Base-by-base conservation (phyloP, 2,329 filamentous ascomycete genomes). In the Colletotrichum brevisporum region DNA sequence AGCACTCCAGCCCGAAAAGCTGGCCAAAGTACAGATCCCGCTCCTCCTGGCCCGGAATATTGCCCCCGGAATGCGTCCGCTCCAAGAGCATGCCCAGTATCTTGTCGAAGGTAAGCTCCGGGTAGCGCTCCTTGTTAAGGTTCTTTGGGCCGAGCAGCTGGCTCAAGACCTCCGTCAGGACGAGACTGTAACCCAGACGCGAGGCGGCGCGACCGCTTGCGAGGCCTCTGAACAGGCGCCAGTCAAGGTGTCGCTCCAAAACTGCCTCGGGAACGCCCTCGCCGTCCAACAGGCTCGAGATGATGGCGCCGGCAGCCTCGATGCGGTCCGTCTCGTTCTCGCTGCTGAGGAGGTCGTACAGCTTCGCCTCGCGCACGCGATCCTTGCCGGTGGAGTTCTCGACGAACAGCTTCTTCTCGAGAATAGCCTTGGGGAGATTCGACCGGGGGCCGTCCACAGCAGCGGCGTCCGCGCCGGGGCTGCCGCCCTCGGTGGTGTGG, bases 191-290 rank as follows among this genome's bases (percentile, higher is more conserved):
- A 4, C 96, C 96, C 58, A 96, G 83, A 27, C 96, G 88, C 18
- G 95, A 94, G 13, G 93, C 94, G 82, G 97, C 97, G 66, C 94
- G 91, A 63, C 94, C 92, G 78, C 94, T 98, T 70, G 95, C 94
- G 18, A 98, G 89, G 48, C 96, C 96, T 63, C 93, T 90, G 78
- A 98, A 94, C 45, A 99, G 84, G 27, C 92, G 87, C 76, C 88
- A 88, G 71, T 89, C 87, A 36, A 91, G 81, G 73, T 91, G 89
- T 67, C 88, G 82, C 73, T 85, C 78, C 15, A 91, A 81, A 2
- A 88, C 85, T 1, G 81, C 74, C 76, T 91, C 88, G 3, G 83
- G 71, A 4, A 85, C 86, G 39, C 82, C 81, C 21, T 87, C 79
- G 51, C 81, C 82, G 47, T 78, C 84, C 1, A 91, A 76, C 1